Evolutionary conservation across 2,329 filamentous ascomycete genomes (phyloP), one percentile per base, ranked within the genome.

Genomic region (Xylaria digitata): DNA sequence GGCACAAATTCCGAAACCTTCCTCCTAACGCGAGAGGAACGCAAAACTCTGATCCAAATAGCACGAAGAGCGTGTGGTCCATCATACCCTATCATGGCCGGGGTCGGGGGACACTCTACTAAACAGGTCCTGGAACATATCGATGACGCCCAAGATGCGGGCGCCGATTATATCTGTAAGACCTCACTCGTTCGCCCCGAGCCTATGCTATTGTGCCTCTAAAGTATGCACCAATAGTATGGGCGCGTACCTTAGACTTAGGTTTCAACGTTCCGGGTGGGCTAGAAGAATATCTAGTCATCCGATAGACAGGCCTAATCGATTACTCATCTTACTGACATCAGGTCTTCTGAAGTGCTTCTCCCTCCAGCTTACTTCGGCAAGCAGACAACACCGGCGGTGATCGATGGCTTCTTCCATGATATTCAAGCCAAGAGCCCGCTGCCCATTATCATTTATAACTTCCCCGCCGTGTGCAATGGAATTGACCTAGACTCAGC

Each of bases 391-490:
- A 86, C 83, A 4, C 80, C 82, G 37, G 80, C 78, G 7, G 86
- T 90, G 21, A 80, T 90, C 26, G 83, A 85, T 72, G 79, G 80
- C 50, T 91, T 90, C 80, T 90, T 85, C 72, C 78, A 79, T 55
- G 84, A 89, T 37, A 80, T 91, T 3, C 85, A 87, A 0, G 76
- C 76, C 19, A 77, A 80, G 61, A 81, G 80, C 0, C 78, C 82
- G 2, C 76, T 91, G 3, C 88, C 88, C 0, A 81, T 91, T 42
- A 82, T 91, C 50, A 79, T 91, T 13, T 90, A 90, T 78, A 91
- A 91, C 77, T 91, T 91, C 78, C 89, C 89, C 0, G 86, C 82
- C 11, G 88, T 91, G n/a, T 90, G 86, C 73, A 89, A 89, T 68
- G 89, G 89, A 17, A 80, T 91, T 4, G 90, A 92, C 75, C 80